Percentiles rank a stretch among this genome's conserved stretches.
Conservation (phyloP, 2,329 filamentous ascomycete species). For the Trichothecium sympodiale region DNA sequence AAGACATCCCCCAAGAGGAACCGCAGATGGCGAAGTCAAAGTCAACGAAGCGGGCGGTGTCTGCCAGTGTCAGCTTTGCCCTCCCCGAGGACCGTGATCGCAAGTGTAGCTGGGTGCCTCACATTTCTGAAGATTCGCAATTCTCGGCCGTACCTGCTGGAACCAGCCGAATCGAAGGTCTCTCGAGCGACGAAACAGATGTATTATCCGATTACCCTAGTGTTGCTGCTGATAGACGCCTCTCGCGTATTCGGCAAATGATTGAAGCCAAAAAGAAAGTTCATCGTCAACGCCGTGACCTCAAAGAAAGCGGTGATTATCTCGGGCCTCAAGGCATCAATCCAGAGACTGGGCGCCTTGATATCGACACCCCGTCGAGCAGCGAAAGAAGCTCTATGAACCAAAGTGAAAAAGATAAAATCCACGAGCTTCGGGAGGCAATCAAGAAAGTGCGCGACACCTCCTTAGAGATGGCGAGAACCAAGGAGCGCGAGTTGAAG, state of each 20-base stretch:
- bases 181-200: no score
- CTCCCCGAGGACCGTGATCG: not conserved
- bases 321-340: conserved; percentile 49
- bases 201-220: conserved; percentile 3
- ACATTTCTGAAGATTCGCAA: not conserved
- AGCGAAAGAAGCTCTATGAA: conserved; percentile 27
- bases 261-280: conserved; percentile 20
- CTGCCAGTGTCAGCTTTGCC: not conserved
- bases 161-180: no score
- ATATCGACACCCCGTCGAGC: conserved; percentile 37
- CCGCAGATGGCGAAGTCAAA: conserved; percentile 1
- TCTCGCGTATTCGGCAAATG: conserved; percentile 8
- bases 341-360: conserved; percentile 41
- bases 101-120: conserved; percentile 1
- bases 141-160: no score
- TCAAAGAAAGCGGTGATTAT: conserved; percentile 46
- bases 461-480: no score
- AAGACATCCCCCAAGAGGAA: conserved; percentile 9
- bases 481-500: conserved; percentile 31
- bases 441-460: conserved; percentile 14
- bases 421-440: conserved; percentile 14
- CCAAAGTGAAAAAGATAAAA: conserved; percentile 8
- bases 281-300: conserved; percentile 26
- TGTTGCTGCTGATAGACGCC: conserved; percentile 5
- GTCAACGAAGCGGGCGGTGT: conserved; percentile 1